These are phyloP conservation scores for Trichoderma endophyticum DNA, from an alignment of 2,329 filamentous ascomycete genomes.

Conservation along the genomic window DNA sequence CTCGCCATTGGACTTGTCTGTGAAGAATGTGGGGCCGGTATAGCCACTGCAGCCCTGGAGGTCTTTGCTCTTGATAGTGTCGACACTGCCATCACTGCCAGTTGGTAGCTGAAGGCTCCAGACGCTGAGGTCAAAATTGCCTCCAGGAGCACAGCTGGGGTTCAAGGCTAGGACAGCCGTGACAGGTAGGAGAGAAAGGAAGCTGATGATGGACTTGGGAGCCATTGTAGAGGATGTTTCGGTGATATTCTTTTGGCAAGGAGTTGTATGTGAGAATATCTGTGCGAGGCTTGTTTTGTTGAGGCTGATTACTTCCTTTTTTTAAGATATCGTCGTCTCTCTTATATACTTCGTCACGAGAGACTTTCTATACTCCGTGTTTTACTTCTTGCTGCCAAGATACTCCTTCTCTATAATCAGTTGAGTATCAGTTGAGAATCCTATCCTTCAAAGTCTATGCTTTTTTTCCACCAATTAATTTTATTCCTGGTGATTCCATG, in stretches of 20 bases:
- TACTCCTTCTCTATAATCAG: not conserved
- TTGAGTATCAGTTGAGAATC: not conserved
- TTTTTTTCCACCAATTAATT: constrained; percentile 13
- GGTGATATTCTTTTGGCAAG: not conserved
- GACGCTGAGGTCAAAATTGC: constrained; percentile 34
- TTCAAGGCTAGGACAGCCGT: constrained; percentile 10
- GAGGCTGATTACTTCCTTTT: not conserved
- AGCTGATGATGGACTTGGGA: not conserved
- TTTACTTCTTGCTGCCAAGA: not conserved
- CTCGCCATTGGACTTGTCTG: constrained; percentile 31
- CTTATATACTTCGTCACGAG: not conserved
- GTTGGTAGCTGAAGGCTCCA: constrained; percentile 41
- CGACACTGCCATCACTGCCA: constrained; percentile 24
- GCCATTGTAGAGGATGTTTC: not conserved
- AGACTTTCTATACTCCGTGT: not conserved
- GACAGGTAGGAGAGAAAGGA: not conserved
- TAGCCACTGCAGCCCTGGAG: constrained; percentile 38
- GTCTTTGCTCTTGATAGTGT: constrained; percentile 28
- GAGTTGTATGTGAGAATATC: not conserved
- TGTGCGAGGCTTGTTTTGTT: not conserved
- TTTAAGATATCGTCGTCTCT: not conserved
- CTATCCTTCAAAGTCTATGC: not conserved
- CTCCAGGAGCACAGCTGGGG: constrained; percentile 19
- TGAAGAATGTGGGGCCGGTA: constrained; percentile 35
- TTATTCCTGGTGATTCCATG: not conserved